These are phyloP conservation scores for Nitzschia inconspicua DNA, from an alignment of 108 stramenopile species.

Conservation along the genomic window DNA sequence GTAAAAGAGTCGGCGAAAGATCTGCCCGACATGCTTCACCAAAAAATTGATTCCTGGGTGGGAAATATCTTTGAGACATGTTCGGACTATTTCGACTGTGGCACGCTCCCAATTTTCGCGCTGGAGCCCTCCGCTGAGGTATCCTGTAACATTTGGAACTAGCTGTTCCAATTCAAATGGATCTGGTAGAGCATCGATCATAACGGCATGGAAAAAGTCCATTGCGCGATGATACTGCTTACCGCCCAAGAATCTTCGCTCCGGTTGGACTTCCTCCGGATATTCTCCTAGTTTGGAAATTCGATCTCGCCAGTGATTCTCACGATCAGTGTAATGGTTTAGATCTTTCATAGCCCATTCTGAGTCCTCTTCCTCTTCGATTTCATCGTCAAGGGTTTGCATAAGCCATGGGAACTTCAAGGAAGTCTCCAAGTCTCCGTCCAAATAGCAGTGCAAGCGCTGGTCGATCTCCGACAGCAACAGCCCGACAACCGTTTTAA, in stretches of 20 bases:
- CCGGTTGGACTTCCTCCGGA: constrained; percentile 39
- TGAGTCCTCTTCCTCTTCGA: constrained; percentile 62
- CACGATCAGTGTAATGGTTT: constrained; percentile 37
- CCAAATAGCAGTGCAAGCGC: constrained; percentile 49
- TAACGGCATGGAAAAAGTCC: constrained; percentile 41
- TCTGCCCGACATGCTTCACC: constrained; percentile 61
- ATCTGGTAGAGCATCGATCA: constrained; percentile 67
- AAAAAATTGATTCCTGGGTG: constrained; percentile 70
- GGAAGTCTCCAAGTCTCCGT: constrained; percentile 58
- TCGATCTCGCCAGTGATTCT: constrained; percentile 56
- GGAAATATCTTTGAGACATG: constrained; percentile 34
- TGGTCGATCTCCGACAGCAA: constrained; percentile 47
- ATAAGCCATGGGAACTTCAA: constrained; percentile 47
- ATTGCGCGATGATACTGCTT: constrained; percentile 71
- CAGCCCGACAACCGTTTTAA: constrained; percentile 36
- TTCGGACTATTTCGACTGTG: constrained; percentile 46
- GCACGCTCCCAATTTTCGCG: constrained; percentile 76
- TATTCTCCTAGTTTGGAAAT: constrained; percentile 37
- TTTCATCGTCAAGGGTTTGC: constrained; percentile 56
- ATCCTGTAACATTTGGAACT: constrained; percentile 60
- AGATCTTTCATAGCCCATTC: constrained; percentile 40
- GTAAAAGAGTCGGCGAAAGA: constrained; percentile 59
- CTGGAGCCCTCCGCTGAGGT: constrained; percentile 57
- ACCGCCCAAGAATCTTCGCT: constrained; percentile 63
- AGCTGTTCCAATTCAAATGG: constrained; percentile 44